Conservation (phyloP, 768 basidiomycete species). For the Trametes meyenii region DNA sequence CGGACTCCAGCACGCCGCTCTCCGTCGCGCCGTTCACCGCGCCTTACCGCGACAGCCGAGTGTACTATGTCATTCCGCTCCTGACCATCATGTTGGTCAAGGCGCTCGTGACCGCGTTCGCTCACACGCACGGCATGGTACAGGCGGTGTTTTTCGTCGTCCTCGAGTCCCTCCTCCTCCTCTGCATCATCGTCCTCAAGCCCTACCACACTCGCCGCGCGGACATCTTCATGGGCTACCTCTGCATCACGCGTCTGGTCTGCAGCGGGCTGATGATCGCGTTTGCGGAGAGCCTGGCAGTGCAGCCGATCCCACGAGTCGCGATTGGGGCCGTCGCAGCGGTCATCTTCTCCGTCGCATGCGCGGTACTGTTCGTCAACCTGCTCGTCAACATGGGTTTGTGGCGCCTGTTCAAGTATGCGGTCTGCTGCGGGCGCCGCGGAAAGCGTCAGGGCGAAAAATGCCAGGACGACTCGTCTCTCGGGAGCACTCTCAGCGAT, state of each 20-base stretch:
- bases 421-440: slow-evolving; percentile 22
- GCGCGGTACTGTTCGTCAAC: slow-evolving; percentile 72
- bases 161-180: slow-evolving; percentile 64
- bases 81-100: slow-evolving; percentile 63
- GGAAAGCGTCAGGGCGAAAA: slow-evolving; percentile 9
- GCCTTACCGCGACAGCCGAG: slow-evolving; percentile 66
- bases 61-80: slow-evolving; percentile 65
- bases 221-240: slow-evolving; percentile 67
- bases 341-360: slow-evolving; percentile 70
- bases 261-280: slow-evolving; percentile 75
- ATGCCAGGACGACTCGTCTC: slow-evolving; percentile 19
- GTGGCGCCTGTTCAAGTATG: slow-evolving; percentile 26
- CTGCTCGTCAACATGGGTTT: slow-evolving; percentile 33
- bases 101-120: slow-evolving; percentile 73
- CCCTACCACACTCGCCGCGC: slow-evolving; percentile 72
- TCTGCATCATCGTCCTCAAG: slow-evolving; percentile 53
- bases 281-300: slow-evolving; percentile 65
- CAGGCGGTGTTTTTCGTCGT: slow-evolving; percentile 72
- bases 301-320: slow-evolving; percentile 78
- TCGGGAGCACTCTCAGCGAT: slow-evolving; percentile 27
- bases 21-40: slow-evolving; percentile 63
- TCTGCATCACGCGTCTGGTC: slow-evolving; percentile 68
- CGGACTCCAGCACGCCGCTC: slow-evolving; percentile 16
- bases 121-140: slow-evolving; percentile 58
- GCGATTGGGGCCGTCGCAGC: slow-evolving; percentile 77